Evolutionary conservation across 2,329 filamentous ascomycete species (phyloP).

Genomic region (Dactylella cylindrospora): DNA sequence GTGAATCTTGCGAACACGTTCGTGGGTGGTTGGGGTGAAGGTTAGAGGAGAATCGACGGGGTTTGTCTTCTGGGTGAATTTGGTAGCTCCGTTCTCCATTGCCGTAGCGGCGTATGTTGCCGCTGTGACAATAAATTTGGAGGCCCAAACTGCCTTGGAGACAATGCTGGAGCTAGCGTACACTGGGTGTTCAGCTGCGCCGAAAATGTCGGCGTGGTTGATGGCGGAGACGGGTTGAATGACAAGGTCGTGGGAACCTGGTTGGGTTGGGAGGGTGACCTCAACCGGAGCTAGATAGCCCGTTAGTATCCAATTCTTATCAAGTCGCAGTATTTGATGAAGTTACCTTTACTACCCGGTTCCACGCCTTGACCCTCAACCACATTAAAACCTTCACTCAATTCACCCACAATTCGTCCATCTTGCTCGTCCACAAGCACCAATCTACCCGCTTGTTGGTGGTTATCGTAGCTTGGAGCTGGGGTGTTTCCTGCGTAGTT

Average conservation of each 20-base stretch:
- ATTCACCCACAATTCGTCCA: constrained; percentile 89
- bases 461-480: constrained; percentile 2
- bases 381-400: constrained; percentile 77
- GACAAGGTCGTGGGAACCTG: constrained; percentile 64
- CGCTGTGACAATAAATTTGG: constrained; percentile 85
- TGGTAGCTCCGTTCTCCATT: constrained; percentile 74
- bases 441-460: constrained; percentile 67
- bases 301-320: not conserved
- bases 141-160: constrained; percentile 81
- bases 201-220: constrained; percentile 63
- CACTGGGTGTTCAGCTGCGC: constrained; percentile 80
- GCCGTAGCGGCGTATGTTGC: constrained; percentile 77
- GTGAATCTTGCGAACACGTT: constrained; percentile 83
- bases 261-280: constrained; percentile 70
- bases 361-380: constrained; percentile 74
- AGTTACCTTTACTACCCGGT: constrained; percentile 83
- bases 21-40: constrained; percentile 81
- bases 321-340: constrained; percentile 11
- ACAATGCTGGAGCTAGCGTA: constrained; percentile 87
- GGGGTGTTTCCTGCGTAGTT: constrained; percentile 1
- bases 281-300: constrained; percentile 69
- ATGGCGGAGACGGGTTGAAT: constrained; percentile 64
- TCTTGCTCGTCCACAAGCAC: constrained; percentile 95
- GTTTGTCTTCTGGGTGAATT: constrained; percentile 76
- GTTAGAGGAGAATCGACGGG: constrained; percentile 78